Base-by-base conservation (phyloP, 2,329 filamentous ascomycete genomes). In the Chrysoporthe puriensis region DNA sequence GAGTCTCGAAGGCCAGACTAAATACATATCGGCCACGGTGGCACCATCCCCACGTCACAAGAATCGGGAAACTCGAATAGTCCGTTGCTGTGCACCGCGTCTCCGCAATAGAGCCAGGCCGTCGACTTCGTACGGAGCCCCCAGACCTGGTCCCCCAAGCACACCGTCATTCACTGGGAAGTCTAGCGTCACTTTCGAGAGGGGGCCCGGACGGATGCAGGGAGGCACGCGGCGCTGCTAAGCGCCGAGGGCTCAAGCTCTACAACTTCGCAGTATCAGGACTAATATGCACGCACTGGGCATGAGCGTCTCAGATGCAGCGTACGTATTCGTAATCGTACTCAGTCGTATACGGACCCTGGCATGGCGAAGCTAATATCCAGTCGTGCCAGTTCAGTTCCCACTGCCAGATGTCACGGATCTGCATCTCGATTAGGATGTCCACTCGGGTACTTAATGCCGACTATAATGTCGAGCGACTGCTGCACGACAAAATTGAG, bases 371-470 rank as follows among this genome's bases (percentile, higher is more conserved):
- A 40, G 11, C 54, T 21, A 8, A 21, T 1, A 7, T 26, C 26
- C 26, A 26, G 26, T 26, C 26, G 26, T 26, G 26, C 26, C 26
- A 26, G 26, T 26, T 26, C 26, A 26, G 26, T 26, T 26, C 44
- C 44, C 44, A 46, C 44, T 7, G 11, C 11, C 44, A 46, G 18
- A 46, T 46, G 13, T 14, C 4, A 18, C 13, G 54, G 54, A 57
- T 57, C 54, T 57, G 54, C 54, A 57, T 40, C 16, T 57, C 50
- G 26, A 54, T 21, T 54, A 34, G 50, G 50, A 54, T 14, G 13
- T 16, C 5, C 13, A 34, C 48, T 32, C 21, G 6, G n/a, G 26
- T 34, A 54, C 32, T 14, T 52, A 16, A 3, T 32, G 50, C 21
- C 50, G 11, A 16, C 50, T 21, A 13, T 4, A 16, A 26, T 32